Conservation (phyloP, 2,329 filamentous ascomycete species). For the Parascedosporium putredinis region DNA sequence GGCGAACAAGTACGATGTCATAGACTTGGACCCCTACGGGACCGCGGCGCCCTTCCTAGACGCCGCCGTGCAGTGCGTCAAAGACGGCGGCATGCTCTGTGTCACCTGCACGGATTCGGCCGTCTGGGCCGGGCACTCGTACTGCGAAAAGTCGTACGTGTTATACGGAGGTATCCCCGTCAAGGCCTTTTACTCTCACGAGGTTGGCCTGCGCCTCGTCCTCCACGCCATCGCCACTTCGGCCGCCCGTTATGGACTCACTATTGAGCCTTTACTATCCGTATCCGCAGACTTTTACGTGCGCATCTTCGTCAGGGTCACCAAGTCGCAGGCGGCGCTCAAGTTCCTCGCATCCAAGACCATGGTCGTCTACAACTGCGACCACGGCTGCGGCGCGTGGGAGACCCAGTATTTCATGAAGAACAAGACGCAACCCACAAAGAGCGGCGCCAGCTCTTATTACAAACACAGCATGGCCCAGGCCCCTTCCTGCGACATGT, state of each 20-base stretch:
- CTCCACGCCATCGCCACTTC: constrained; percentile 70
- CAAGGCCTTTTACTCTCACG: constrained; percentile 78
- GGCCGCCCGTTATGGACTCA: constrained; percentile 74
- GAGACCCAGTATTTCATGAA: constrained; percentile 67
- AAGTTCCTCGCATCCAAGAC: constrained; percentile 86
- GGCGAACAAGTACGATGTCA: constrained; percentile 68
- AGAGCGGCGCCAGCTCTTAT: constrained; percentile 59
- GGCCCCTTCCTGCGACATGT: constrained; percentile 54
- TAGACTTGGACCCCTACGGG: constrained; percentile 93
- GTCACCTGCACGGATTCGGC: constrained; percentile 95
- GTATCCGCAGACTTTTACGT: constrained; percentile 95
- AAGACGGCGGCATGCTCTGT: constrained; percentile 75
- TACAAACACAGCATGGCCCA: constrained; percentile 71
- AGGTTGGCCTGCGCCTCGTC: constrained; percentile 79
- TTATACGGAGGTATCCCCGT: constrained; percentile 86
- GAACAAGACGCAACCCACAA: constrained; percentile 48
- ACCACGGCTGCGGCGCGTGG: constrained; percentile 86
- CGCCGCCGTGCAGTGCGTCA: constrained; percentile 74
- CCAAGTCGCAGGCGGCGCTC: constrained; percentile 70
- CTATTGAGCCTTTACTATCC: constrained; percentile 83
- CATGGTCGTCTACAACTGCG: constrained; percentile 89
- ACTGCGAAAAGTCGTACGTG: constrained; percentile 86
- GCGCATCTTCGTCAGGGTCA: constrained; percentile 75
- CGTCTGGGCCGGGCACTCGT: constrained; percentile 89
- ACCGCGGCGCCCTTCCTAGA: constrained; percentile 90